phyloP scores from a whole-genome alignment of 805 yeast genomes.

The Ogataea wickerhamii region DNA sequence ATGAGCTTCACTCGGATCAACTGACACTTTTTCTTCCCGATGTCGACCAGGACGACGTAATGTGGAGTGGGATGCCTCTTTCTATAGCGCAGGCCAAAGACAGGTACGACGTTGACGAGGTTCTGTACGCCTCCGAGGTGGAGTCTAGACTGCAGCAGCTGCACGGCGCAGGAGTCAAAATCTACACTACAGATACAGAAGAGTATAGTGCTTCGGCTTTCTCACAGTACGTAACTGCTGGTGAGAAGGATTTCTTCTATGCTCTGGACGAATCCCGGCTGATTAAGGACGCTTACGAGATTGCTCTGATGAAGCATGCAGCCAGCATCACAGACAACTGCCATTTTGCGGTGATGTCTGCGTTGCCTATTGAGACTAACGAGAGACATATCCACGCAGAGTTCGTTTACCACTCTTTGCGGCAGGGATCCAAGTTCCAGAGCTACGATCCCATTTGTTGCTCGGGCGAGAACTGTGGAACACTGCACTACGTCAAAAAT shows the following conservation, averaged over 20 bases:
- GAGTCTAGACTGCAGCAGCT: conserved; percentile 32
- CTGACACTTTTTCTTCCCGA: conserved; percentile 77
- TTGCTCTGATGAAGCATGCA: conserved; percentile 74
- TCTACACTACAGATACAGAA: conserved; percentile 57
- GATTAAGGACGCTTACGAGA: conserved; percentile 80
- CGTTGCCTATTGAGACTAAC: conserved; percentile 78
- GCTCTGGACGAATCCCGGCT: conserved; percentile 87
- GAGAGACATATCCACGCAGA: conserved; percentile 96
- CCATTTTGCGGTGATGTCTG: conserved; percentile 90
- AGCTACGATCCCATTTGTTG: conserved; percentile 97
- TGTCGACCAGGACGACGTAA: conserved; percentile 81
- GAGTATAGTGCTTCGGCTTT: conserved; percentile 37
- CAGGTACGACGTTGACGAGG: conserved; percentile 79
- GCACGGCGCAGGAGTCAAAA: conserved; percentile 24
- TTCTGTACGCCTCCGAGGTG: conserved; percentile 57
- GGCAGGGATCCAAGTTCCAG: conserved; percentile 88
- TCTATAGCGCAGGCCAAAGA: conserved; percentile 58
- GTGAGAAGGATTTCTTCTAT: conserved; percentile 49
- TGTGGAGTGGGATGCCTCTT: conserved; percentile 95
- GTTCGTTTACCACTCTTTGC: conserved; percentile 84
- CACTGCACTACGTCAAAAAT: conserved; percentile 84
- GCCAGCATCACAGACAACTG: conserved; percentile 81
- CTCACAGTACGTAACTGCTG: conserved; percentile 37
- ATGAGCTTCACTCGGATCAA: conserved; percentile 47
- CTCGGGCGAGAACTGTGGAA: conserved; percentile 86